phyloP scores from a whole-genome alignment of 345 rosid species.

The Pelargonium nanum region DNA sequence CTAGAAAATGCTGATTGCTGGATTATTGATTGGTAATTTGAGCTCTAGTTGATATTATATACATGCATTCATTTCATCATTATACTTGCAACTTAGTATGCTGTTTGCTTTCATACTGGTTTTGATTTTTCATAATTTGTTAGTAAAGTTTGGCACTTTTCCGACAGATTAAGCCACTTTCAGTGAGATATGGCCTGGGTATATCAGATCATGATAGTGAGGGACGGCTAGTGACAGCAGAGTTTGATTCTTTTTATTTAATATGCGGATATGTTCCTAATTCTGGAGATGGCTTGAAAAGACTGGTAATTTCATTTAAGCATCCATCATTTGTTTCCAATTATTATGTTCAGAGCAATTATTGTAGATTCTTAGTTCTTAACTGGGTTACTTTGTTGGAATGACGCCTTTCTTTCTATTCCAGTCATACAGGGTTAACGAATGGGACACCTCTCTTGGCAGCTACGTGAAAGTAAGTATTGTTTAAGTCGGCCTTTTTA shows the following conservation, averaged over 20 bases:
- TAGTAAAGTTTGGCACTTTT: constrained; percentile 11
- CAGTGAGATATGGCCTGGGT: constrained; percentile 71
- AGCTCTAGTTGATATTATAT: too few relatives aligned
- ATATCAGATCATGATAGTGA: constrained; percentile 71
- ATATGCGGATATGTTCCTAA: constrained; percentile 74
- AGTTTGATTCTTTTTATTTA: constrained; percentile 75
- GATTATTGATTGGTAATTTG: too few relatives aligned
- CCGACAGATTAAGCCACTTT: constrained; percentile 75
- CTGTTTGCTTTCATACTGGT: too few relatives aligned
- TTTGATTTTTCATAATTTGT: too few relatives aligned
- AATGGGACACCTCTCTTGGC: constrained; percentile 85
- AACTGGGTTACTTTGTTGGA: not conserved
- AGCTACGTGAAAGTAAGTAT: constrained; percentile 64
- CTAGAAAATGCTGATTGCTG: too few relatives aligned
- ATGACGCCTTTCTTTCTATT: constrained; percentile 10
- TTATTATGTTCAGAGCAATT: not conserved
- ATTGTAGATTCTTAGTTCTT: not conserved
- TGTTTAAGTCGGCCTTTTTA: not conserved
- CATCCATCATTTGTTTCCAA: not conserved
- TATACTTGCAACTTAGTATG: too few relatives aligned
- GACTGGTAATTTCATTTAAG: constrained; percentile 52
- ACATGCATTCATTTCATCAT: too few relatives aligned
- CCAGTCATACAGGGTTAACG: constrained; percentile 56
- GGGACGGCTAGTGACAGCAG: constrained; percentile 83
- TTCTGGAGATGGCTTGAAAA: constrained; percentile 91